Evolutionary conservation across 1,284 basidiomycete species (phyloP).

Genomic region (Boletus semigastroideus): DNA sequence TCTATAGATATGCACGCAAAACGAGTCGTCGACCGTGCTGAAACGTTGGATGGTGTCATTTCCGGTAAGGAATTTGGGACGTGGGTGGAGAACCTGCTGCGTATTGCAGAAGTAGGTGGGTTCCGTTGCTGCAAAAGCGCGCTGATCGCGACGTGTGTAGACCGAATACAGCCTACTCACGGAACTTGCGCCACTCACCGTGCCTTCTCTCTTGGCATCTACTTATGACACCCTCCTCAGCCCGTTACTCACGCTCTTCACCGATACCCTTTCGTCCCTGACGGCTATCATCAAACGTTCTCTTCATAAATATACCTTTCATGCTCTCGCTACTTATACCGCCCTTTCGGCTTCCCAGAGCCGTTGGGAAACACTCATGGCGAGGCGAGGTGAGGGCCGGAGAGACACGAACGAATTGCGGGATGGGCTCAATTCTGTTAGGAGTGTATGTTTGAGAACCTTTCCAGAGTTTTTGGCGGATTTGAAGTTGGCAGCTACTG

Average conservation of each 20-base stretch:
- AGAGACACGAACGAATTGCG: slow-evolving; percentile 66
- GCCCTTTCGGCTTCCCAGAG: slow-evolving; percentile 52
- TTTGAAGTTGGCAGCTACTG: slow-evolving; percentile 57
- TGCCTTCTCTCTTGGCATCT: slow-evolving; percentile 45
- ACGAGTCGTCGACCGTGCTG: slow-evolving; percentile 63
- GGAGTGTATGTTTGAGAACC: slow-evolving; percentile 68
- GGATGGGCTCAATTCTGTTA: slow-evolving; percentile 61
- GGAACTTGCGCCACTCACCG: slow-evolving; percentile 60
- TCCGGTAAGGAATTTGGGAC: slow-evolving; percentile 66
- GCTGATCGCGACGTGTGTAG: slow-evolving; percentile 22
- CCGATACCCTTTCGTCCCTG: slow-evolving; percentile 58
- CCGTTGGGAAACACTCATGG: slow-evolving; percentile 67
- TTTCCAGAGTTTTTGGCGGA: slow-evolving; percentile 81
- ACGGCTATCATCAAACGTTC: slow-evolving; percentile 74
- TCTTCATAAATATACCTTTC: slow-evolving; percentile 81
- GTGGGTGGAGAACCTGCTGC: slow-evolving; percentile 63
- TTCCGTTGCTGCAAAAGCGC: neutral
- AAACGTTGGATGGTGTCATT: slow-evolving; percentile 58
- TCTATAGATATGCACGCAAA: slow-evolving; percentile 70
- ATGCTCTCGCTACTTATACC: slow-evolving; percentile 70
- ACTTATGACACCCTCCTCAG: slow-evolving; percentile 61
- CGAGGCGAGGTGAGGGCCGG: slow-evolving; percentile 39
- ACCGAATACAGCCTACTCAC: slow-evolving; percentile 58
- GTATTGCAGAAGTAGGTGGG: slow-evolving; percentile 59
- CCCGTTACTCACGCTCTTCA: slow-evolving; percentile 64